Evolutionary conservation across 202 grass and related monocot genomes (phyloP), one percentile per base, ranked within the genome.

Genomic region (Alloteropsis angusta): DNA sequence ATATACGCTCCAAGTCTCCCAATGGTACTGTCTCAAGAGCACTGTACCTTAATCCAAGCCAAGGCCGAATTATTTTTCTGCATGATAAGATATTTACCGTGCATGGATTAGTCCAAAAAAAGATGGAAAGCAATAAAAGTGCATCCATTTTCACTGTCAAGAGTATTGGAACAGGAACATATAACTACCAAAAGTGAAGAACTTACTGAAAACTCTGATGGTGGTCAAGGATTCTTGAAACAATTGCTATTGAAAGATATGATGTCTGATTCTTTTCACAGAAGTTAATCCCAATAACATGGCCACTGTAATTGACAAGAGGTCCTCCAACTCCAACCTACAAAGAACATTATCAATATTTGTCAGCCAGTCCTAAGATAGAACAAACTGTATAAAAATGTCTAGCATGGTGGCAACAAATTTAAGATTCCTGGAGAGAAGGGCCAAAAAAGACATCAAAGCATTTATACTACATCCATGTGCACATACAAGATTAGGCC

Each of bases 211-310:
- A 80, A 2, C 5, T 71, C 41, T 35, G n/a, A 34, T 34, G 43
- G 0, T 80, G 53, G 22, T 71, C 52, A 39, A 80, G 15, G 18
- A 55, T 60, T 48, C 53, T 80, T 11, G 5, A 44, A 28, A 80
- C 43, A 48, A 80, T 21, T 37, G 26, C 78, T 28, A 17, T 71
- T 39, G 78, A 61, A 36, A 72, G 42, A 81, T 26, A 81, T 0
- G 78, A 30, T 7, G 55, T 71, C 11, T 71, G 54, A 16, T 81
- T 36, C 32, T 61, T 56, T 61, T 57, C 66, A 26, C n/a, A 72
- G 15, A 81, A 81, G 68, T 72, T 81, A 14, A 72, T n/a, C 23
- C 78, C 67, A 46, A 81, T 1, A 26, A 81, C 41, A 36, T 62
- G 19, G 14, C 67, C 67, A 14, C 4, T 38, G 21, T 62, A 72